Base-by-base conservation (phyloP, 192 early-diverging fungal genomes). In the Umbelopsis ramanniana region DNA sequence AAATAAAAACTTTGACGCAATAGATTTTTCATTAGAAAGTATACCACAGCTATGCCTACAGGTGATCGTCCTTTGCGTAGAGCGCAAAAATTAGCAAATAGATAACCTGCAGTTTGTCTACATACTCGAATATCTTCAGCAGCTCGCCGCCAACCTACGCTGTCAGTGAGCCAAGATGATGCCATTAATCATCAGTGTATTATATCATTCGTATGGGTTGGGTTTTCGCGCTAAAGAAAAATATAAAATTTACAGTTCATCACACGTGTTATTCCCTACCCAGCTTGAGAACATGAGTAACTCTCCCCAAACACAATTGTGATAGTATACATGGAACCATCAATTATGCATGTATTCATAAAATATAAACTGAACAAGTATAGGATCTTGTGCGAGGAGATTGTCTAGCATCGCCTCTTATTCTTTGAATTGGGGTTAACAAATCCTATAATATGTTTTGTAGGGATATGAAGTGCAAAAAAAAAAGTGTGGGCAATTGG, bases 341-440 rank as follows among this genome's bases (percentile, higher is more conserved):
- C 57, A 63, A 33, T 10, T 11, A 5, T 17, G 23, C 4, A 12
- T 50, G n/a, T 38, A 8, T 63, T 63, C 26, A 63, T 37, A 19
- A 38, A 63, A 63, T 35, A 60, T 10, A 63, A 37, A 5, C 6
- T 21, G 1, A 3, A 63, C 54, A 57, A 19, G 22, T 10, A 54
- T 22, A 37, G 57, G 33, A 63, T 63, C 33, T 63, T 63, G 57
- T 10, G 33, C 57, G 57, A 63, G 33, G 57, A 37, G 19, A 63
- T 63, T 63, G 57, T 63, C 57, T 63, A 63, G 33, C 57, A 63
- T 29, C 12, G 37, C 57, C 57, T 63, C 57, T 63, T 19, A 63
- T 37, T 38, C 33, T 63, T 63, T 29, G 26, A 63, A 63, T 37
- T 54, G 26, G 26, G 26, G 22, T 54, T 22, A 22, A 54, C 22